Conservation (phyloP, 495 filamentous ascomycete species). For the Lasiosphaeria hispida region DNA sequence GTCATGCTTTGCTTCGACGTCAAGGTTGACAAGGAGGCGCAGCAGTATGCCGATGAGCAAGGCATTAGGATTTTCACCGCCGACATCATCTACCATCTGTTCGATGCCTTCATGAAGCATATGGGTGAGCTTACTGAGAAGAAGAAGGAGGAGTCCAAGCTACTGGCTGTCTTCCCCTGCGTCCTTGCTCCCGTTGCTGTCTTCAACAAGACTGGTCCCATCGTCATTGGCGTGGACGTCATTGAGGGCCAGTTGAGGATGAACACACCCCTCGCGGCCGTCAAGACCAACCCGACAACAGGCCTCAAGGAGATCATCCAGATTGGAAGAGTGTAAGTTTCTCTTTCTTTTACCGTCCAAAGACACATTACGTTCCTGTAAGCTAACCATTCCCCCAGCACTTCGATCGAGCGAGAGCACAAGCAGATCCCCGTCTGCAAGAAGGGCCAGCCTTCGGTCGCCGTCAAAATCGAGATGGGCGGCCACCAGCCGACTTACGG, state of each 20-base stretch:
- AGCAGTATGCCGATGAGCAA: slow-evolving; percentile 85
- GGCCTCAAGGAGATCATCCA: slow-evolving; percentile 76
- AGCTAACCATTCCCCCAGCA: slow-evolving; percentile 43
- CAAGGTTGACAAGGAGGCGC: slow-evolving; percentile 96
- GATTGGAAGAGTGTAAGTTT: slow-evolving; percentile 91
- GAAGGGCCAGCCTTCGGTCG: slow-evolving; percentile 93
- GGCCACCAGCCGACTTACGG: slow-evolving; percentile 93
- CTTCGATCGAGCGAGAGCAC: slow-evolving; percentile 95
- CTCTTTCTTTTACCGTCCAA: slow-evolving; percentile 11
- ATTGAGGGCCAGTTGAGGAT: slow-evolving; percentile 80
- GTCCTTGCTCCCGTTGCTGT: slow-evolving; percentile 84
- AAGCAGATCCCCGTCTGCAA: slow-evolving; percentile 89
- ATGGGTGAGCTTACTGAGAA: slow-evolving; percentile 80
- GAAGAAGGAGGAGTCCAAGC: slow-evolving; percentile 94
- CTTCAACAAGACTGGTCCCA: slow-evolving; percentile 97
- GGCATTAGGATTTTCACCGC: slow-evolving; percentile 98
- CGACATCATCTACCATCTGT: slow-evolving; percentile 98
- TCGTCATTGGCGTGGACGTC: slow-evolving; percentile 94
- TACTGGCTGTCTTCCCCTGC: slow-evolving; percentile 95
- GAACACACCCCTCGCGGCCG: slow-evolving; percentile 82
- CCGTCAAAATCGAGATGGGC: slow-evolving; percentile 94
- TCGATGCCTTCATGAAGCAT: slow-evolving; percentile 93
- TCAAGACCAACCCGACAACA: slow-evolving; percentile 76
- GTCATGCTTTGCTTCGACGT: slow-evolving; percentile 99
- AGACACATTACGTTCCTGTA: slow-evolving; percentile 16